Base-by-base conservation (phyloP, 2,329 filamentous ascomycete genomes). In the Dactylellina drechsleri region DNA sequence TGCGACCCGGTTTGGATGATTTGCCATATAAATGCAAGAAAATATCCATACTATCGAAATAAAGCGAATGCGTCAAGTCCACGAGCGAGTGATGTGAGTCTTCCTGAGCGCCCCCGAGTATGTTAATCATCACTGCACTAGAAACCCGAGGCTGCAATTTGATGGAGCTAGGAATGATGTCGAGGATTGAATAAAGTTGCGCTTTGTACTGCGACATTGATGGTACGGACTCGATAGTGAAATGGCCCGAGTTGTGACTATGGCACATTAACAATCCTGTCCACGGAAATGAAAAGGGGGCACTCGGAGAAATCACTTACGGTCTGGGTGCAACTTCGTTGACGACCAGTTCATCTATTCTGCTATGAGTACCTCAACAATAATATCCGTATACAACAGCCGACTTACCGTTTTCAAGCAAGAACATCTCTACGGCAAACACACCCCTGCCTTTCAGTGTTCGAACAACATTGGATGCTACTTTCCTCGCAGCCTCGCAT, bases 361-460 rank as follows among this genome's bases (percentile, higher is more conserved):
- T n/a, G 15, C n/a, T 43, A 43, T 59, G 1, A 59, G 56, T 41
- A 47, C 4, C n/a, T 47, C 2, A 28, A 26, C 16, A 10, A 36
- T 36, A 36, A 2, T 10, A 10, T 36, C n/a, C n/a, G 6, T 36
- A 36, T 36, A 36, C 6, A 36, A 10, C 10, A 36, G 31, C 31
- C 6, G 31, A 36, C 56, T 45, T 26, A 59, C 86, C 84, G 79
- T 95, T 88, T 57, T 89, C 84, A 10, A 93, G 86, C 2, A 98
- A 83, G 83, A 99, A 99, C 89, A 98, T 92, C 83, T 99, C 95
- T 0, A 98, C 94, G 0, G 94, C 95, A 82, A 97, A 99, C 36
- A 97, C 92, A 77, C 95, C 95, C 76, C 41, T 31, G 95, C 90
- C 60, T 18, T 60, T 84, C 89, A 89, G 65, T 8, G 57, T 60